Evolutionary conservation across 192 early-diverging fungal genomes (phyloP).

Genomic region (Coemansia sp.): DNA sequence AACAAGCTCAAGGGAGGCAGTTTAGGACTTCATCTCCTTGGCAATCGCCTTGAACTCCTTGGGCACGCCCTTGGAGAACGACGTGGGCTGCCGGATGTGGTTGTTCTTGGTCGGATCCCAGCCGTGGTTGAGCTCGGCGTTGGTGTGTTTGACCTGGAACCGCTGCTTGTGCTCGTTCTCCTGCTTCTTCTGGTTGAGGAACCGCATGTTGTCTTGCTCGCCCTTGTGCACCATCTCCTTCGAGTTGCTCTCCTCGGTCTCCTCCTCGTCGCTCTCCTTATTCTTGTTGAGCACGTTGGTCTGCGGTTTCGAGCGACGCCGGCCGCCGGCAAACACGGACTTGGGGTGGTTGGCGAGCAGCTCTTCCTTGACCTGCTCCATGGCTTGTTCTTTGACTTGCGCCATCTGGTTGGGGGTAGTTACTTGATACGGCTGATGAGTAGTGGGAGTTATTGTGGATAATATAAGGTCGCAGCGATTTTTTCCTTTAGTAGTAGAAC

Average conservation of each 20-base stretch:
- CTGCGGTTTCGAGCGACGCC: constrained; percentile 24
- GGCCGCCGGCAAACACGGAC: constrained; percentile 28
- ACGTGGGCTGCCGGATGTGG: constrained; percentile 30
- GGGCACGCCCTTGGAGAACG: constrained; percentile 28
- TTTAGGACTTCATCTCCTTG: constrained; percentile 14
- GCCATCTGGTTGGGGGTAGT: too few species aligned
- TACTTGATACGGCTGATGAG: too few species aligned
- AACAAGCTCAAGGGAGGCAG: too few species aligned
- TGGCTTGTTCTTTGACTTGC: too few species aligned
- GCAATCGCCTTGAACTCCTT: constrained; percentile 26
- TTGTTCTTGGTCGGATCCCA: constrained; percentile 9
- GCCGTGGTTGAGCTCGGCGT: constrained; percentile 18
- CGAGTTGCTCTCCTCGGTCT: constrained; percentile 16
- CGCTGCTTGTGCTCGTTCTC: constrained; percentile 17
- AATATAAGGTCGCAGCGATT: too few species aligned
- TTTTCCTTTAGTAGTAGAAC: too few species aligned
- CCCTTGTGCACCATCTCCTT: constrained; percentile 29
- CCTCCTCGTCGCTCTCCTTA: constrained; percentile 9
- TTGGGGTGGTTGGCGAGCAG: constrained; percentile 13
- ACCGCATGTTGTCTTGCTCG: constrained; percentile 8
- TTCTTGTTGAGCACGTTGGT: constrained; percentile 6
- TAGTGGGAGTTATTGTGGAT: too few species aligned
- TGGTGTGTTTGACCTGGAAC: constrained; percentile 11
- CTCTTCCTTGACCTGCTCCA: not conserved
- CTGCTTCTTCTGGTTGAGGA: constrained; percentile 22